A percentile compares a stretch with the other conserved stretches of the same genome.
Conservation (phyloP, 2,329 filamentous ascomycete species). For the Cercospora berteroae region DNA sequence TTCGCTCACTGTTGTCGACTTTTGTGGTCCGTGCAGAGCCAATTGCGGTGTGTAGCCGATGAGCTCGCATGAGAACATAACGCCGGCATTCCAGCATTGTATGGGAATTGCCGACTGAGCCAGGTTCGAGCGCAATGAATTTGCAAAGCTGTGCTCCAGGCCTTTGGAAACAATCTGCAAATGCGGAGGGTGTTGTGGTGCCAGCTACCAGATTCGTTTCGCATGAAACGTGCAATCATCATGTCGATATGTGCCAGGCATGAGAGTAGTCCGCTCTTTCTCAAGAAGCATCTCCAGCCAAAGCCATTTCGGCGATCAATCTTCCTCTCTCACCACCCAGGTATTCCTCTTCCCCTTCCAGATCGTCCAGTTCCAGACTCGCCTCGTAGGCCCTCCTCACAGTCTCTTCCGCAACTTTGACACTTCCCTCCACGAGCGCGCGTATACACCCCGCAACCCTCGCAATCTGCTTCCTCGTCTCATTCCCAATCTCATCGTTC, state of each 20-base stretch:
- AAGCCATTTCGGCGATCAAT: constrained; percentile 39
- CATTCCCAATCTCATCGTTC: constrained; percentile 77
- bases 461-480: constrained; percentile 84
- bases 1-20: not conserved
- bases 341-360: constrained; percentile 54
- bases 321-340: constrained; percentile 41
- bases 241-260: not conserved
- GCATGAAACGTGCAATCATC: not conserved
- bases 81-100: not conserved
- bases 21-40: not conserved
- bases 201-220: not conserved
- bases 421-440: constrained; percentile 75
- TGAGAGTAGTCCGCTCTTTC: not conserved
- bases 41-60: not conserved
- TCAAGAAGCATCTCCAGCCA: constrained; percentile 21
- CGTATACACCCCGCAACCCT: constrained; percentile 77
- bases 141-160: not conserved
- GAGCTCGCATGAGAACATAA: not conserved
- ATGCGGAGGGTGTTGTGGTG: not conserved
- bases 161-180: not conserved
- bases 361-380: constrained; percentile 70
- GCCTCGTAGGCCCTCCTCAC: constrained; percentile 79
- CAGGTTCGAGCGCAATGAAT: not conserved
- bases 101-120: not conserved
- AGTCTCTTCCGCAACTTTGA: constrained; percentile 86